Base-by-base conservation (phyloP, 78 protist species). In the Dictyostelium capitatum region DNA sequence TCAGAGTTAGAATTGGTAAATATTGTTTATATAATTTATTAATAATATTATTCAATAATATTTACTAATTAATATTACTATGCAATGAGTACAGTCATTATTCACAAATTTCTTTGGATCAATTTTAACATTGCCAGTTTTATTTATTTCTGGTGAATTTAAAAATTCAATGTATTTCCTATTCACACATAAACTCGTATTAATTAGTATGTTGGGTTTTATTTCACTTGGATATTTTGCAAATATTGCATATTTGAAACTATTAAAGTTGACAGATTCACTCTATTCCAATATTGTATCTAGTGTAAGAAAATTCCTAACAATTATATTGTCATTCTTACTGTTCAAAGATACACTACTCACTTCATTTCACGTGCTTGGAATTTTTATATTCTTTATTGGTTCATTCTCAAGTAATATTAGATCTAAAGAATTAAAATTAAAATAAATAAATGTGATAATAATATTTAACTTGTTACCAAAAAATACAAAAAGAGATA, bases 61-160 rank as follows among this genome's bases (percentile, higher is more conserved):
- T 75, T 28, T 41, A 4, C 10, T 25, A 46, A 53, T 23, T 1
- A 23, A n/a, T n/a, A n/a, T 23, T 9, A n/a, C n/a, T n/a, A n/a
- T n/a, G n/a, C n/a, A n/a, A n/a, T n/a, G n/a, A n/a, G n/a, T n/a
- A 9, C 4, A 59, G 70, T 75, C 83, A 25, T 48, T 85, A 30
- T 85, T 85, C 62, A 75, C 92, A 3, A 85, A 85, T 62, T 85
- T 85, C 30, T 85, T 85, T 85, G 83, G 92, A 23, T 59, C 72
- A 11, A 47, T 85, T 8, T 46, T 75, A 41, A 30, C 92, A 62
- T 30, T 85, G 59, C 92, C 92, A 43, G 62, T 85, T 62, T 64
- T 85, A 62, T 85, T 85, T 47, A 10, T 74, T 20, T 85, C 92
- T 12, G 83, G 83, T 3, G 92, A 85, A 46, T 19, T 85, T 19